Conservation (phyloP, 1,139 yeast species). For the Sugiyamaella novakii region DNA sequence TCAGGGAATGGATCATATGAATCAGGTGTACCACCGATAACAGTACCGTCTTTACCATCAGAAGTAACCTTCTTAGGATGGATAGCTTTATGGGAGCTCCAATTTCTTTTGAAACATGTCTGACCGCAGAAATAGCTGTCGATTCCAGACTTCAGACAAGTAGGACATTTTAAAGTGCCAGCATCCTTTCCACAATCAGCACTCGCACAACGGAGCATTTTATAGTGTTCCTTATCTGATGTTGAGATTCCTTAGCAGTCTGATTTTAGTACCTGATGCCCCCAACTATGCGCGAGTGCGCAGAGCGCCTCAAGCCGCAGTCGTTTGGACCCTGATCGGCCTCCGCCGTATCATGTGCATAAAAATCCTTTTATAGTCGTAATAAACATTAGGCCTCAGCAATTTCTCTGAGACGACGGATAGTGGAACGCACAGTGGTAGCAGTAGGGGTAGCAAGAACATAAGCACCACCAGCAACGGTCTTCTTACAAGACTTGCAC, state of each 20-base stretch:
- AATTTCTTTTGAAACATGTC: constrained; percentile 75
- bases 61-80: constrained; percentile 48
- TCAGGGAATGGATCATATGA: constrained; percentile 86
- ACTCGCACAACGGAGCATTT: constrained; percentile 27
- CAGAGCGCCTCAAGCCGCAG: no score
- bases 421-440: constrained; percentile 99
- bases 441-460: constrained; percentile 98
- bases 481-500: constrained; percentile 92
- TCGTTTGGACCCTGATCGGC: no score
- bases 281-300: no score
- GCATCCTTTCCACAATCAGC: constrained; percentile 87
- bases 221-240: no score
- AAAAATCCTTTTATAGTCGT: neutral
- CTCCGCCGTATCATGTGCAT: no score
- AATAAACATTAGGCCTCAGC: constrained; percentile 82
- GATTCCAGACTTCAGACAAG: constrained; percentile 75
- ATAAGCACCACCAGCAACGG: constrained; percentile 99
- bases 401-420: constrained; percentile 99
- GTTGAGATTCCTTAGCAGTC: no score
- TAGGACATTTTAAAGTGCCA: constrained; percentile 83
- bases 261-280: no score
- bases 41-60: neutral
- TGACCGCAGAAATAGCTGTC: constrained; percentile 78
- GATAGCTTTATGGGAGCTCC: constrained; percentile 60
- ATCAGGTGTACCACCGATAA: constrained; percentile 35